Evolutionary conservation across 306 rosid genomes (phyloP).

Genomic region (Ceratonia siliqua): DNA sequence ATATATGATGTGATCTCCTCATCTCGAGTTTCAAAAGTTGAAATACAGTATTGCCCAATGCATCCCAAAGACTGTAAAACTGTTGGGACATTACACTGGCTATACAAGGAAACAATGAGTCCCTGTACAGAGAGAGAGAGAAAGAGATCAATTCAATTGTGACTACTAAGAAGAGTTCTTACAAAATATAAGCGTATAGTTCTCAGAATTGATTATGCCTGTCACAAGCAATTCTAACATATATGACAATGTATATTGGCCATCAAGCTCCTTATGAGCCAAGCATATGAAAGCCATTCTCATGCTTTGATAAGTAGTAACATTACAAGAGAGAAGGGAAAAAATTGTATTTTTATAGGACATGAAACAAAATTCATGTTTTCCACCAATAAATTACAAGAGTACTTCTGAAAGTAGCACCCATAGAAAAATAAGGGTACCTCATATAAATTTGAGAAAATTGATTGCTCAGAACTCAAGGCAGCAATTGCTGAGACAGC

Average conservation of each 20-base stretch:
- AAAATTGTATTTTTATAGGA: background rate
- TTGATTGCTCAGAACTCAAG: conserved; percentile 50
- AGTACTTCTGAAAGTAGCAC: background rate
- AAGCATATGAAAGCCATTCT: background rate
- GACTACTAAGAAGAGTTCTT: background rate
- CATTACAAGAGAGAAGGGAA: background rate
- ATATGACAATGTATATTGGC: background rate
- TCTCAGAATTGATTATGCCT: background rate
- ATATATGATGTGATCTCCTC: conserved; percentile 64
- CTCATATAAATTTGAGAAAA: conserved; percentile 60
- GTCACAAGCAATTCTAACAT: background rate
- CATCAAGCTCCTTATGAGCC: background rate
- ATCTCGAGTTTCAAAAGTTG: conserved; percentile 62
- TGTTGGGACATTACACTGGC: conserved; percentile 67
- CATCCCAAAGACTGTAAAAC: conserved; percentile 91
- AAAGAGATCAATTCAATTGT: conserved; percentile 16
- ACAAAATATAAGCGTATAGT: background rate
- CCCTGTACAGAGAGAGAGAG: conserved; percentile 45
- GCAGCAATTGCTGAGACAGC: conserved; percentile 77
- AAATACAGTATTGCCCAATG: conserved; percentile 66
- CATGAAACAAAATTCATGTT: conserved; percentile 1
- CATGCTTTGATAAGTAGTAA: background rate
- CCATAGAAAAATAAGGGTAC: conserved; percentile 45
- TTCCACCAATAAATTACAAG: conserved; percentile 15
- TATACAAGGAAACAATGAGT: conserved; percentile 57